Base-by-base conservation (phyloP, 208 protist species). In the Leishmania aethiopica region DNA sequence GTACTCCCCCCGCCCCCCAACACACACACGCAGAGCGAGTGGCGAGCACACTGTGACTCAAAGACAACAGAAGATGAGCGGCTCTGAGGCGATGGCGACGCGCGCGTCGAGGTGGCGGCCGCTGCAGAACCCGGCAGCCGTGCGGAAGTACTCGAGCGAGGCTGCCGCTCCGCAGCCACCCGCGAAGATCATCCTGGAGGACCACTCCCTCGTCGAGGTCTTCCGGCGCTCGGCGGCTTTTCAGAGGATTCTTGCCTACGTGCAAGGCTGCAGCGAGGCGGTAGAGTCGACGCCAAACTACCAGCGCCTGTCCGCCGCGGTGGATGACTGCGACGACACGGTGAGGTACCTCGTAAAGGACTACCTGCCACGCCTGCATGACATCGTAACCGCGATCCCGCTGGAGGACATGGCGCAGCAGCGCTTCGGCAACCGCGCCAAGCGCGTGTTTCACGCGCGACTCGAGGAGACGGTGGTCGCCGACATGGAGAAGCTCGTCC, bases 371-470 rank as follows among this genome's bases (percentile, higher is more conserved):
- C 83, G 87, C 51, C 84, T 97, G 37, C 57, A 91, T 51, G 62
- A 79, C 19, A 77, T 93, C 35, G 92, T 95, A 17, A 91, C 88
- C 32, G 82, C 80, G 35, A 93, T 98, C 49, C 94, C 94, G 35
- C 90, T 97, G 62, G 87, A 96, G 75, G 91, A 96, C 79, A 81
- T 93, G 86, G 79, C 85, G 15, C 87, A 92, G 81, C 94, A 97
- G 87, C 93, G 95, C 77, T 98, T 96, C 75, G 95, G 95, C 76
- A 98, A 98, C 85, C 90, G 84, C 35, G 91, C 95, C 7, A 96
- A 96, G 79, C 92, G 94, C 66, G 53, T 84, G n/a, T 97, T 96
- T 72, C 90, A 97, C 85, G 69, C 45, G 17, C 75, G 80, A 22
- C 83, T 98, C 35, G 89, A 96, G 42, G 86, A 40, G 28, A 85